Base-by-base conservation (phyloP, 352 stramenopile genomes). In the Peronospora belbahrii region DNA sequence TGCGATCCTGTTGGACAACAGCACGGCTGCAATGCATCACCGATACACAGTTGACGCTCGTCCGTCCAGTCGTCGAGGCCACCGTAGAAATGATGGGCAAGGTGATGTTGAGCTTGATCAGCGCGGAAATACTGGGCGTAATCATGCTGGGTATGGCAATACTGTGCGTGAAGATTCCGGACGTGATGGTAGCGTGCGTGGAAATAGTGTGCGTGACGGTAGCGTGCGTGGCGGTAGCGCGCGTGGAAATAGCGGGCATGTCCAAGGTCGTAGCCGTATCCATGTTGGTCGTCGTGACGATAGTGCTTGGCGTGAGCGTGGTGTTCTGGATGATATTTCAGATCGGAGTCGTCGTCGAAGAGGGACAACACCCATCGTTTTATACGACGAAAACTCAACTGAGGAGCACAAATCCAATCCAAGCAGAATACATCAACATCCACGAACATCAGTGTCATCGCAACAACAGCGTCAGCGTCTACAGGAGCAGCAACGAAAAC, bases 1-100 rank as follows among this genome's bases (percentile, higher is more conserved):
- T 4, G 59, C 45, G 2, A 70, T 74, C 39, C 43, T 74, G n/a
- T 69, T 60, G 14, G 64, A 70, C 28, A 62, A 67, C 15, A 49
- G 67, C n/a, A 70, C 64, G 15, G 52, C 49, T 18, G 33, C 52
- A 22, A 45, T 41, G 19, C 45, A 53, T 34, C 45, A 57, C 14
- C 57, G 62, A 37, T 35, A 61, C 34, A 70, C 61, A 13, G 61
- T 70, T 14, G 61, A 70, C 9, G 57, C 46, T 8, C 60, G 56
- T 8, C 35, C 62, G 33, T 56, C 56, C 22, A 48, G 41, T 19
- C 20, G 44, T 32, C 48, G 52, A 53, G 44, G 40, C 24, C 35
- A 22, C 6, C 48, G 49, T 14, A n/a, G n/a, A n/a, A n/a, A n/a
- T n/a, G 19, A 11, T 32, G 27, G n/a, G 17, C 22, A 8, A 25